These are phyloP conservation scores for Wallacemonas rigidus DNA, from an alignment of 208 protist genomes.

Conservation along the genomic window DNA sequence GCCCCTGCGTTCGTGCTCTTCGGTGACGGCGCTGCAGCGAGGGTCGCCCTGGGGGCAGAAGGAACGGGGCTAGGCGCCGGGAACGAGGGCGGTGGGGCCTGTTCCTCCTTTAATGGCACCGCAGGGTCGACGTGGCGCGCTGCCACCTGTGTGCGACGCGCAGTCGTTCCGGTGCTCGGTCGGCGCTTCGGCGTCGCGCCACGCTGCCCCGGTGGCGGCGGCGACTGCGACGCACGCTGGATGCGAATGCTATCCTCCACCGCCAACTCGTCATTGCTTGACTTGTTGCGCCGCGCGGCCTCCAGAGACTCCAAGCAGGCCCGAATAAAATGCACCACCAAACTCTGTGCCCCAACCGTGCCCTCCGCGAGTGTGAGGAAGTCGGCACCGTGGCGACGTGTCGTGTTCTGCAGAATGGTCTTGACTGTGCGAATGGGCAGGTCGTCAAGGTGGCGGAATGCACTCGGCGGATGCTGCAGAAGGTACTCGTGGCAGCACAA, in stretches of 20 bases:
- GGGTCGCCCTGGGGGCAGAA: background rate
- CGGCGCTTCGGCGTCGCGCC: constrained; percentile 13
- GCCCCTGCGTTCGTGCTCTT: background rate
- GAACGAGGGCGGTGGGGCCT: constrained; percentile 20
- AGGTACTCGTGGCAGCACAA: constrained; percentile 89
- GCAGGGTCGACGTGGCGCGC: constrained; percentile 29
- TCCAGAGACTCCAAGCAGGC: constrained; percentile 72
- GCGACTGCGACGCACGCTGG: constrained; percentile 58
- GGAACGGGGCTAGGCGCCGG: background rate
- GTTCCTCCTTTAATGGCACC: constrained; percentile 13
- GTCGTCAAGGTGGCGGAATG: constrained; percentile 85
- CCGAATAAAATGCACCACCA: constrained; percentile 89
- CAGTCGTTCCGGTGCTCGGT: background rate
- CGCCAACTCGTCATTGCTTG: constrained; percentile 47
- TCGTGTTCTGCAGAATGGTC: constrained; percentile 80
- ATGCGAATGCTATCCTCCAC: constrained; percentile 53
- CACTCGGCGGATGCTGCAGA: constrained; percentile 85
- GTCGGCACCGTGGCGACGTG: constrained; percentile 43
- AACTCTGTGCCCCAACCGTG: constrained; percentile 72
- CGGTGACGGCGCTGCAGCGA: constrained; percentile 1
- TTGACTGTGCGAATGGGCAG: constrained; percentile 89
- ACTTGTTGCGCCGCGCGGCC: constrained; percentile 31
- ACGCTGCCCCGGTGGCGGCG: constrained; percentile 15
- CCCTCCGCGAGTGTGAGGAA: constrained; percentile 54
- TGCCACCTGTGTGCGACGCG: constrained; percentile 21